A percentile compares a stretch with the other conserved stretches of the same genome.
Evolutionary conservation across 805 yeast genomes (phyloP).

Genomic region (Metschnikowia lochheadii): DNA sequence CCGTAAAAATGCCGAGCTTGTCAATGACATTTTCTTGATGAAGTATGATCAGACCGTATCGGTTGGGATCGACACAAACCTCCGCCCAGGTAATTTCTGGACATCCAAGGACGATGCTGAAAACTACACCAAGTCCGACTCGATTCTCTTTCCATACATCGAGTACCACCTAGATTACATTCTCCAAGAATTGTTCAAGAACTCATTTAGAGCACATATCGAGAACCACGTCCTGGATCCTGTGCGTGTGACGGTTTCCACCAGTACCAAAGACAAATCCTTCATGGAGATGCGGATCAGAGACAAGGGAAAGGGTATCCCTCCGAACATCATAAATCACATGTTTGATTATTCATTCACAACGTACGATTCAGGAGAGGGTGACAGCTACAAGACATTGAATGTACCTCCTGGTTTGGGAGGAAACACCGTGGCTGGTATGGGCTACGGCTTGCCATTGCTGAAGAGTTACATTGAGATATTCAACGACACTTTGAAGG

Average conservation of each 20-base stretch:
- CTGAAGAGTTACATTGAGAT: slow-evolving; percentile 48
- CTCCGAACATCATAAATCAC: slow-evolving; percentile 57
- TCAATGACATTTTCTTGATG: slow-evolving; percentile 76
- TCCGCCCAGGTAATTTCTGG: slow-evolving; percentile 27
- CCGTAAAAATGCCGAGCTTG: slow-evolving; percentile 63
- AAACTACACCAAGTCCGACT: slow-evolving; percentile 48
- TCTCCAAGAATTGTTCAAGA: slow-evolving; percentile 80
- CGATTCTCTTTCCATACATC: slow-evolving; percentile 71
- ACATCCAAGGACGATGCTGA: slow-evolving; percentile 19
- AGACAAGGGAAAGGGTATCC: slow-evolving; percentile 88
- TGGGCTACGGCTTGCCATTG: slow-evolving; percentile 93
- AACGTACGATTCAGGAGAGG: slow-evolving; percentile 61
- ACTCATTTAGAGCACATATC: slow-evolving; percentile 82
- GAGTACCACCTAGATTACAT: slow-evolving; percentile 87
- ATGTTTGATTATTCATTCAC: slow-evolving; percentile 86
- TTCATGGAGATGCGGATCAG: slow-evolving; percentile 69
- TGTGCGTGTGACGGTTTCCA: slow-evolving; percentile 37
- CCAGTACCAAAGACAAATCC: slow-evolving; percentile 24
- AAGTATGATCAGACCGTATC: slow-evolving; percentile 77
- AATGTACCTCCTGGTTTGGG: slow-evolving; percentile 71
- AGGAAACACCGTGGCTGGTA: slow-evolving; percentile 77
- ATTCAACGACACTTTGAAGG: slow-evolving; percentile 31
- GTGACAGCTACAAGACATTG: slow-evolving; percentile 55
- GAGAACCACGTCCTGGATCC: slow-evolving; percentile 51
- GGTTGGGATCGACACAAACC: slow-evolving; percentile 48